A percentile compares a stretch with the other conserved stretches of the same genome.
phyloP scores from a whole-genome alignment of 2,329 filamentous ascomycete genomes.

The Fusarium brevicatenulatum region DNA sequence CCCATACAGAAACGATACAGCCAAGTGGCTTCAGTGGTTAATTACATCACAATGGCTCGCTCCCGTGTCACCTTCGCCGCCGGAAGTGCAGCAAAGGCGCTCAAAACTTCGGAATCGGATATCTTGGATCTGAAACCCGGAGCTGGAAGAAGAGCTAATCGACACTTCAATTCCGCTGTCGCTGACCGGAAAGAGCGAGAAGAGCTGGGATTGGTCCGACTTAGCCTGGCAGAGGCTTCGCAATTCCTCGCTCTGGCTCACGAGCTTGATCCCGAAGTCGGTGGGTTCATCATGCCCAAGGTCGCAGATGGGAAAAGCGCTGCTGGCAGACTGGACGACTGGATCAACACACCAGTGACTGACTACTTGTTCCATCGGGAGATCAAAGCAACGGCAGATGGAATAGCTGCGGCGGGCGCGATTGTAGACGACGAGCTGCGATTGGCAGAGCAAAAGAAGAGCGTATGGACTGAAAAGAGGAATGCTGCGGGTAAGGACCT shows the following conservation, averaged over 20 bases:
- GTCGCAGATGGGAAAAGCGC: neutral
- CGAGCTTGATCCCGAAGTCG: neutral
- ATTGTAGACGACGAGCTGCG: neutral
- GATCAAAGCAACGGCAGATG: neutral
- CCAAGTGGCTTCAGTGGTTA: neutral
- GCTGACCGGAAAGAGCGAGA: neutral
- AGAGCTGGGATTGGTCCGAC: neutral
- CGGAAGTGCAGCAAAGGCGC: neutral
- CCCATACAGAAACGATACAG: neutral
- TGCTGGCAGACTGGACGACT: neutral
- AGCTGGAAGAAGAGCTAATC: neutral
- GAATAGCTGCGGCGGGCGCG: neutral
- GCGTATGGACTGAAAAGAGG: neutral
- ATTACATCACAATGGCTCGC: neutral
- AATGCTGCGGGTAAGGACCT: neutral
- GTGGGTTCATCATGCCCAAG: neutral
- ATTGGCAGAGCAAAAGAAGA: neutral
- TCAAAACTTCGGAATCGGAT: neutral
- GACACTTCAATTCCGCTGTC: neutral
- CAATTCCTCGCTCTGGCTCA: conserved; percentile 1
- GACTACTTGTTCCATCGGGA: conserved; percentile 5
- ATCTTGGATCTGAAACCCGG: neutral
- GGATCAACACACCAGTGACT: neutral
- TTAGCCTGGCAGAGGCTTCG: neutral
- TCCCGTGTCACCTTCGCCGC: neutral